Conservation (phyloP, 345 rosid species). For the Citrus sinensis region DVS_A1.0 CM039168.1:18898501-18899000, state of each 20-base stretch:
- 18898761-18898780: background rate
- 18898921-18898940: constrained; percentile 74
- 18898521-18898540: background rate
- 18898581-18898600: background rate
- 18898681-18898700: background rate
- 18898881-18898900: constrained; percentile 44
- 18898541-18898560: background rate
- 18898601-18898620: background rate
- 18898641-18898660: background rate
- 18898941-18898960: constrained; percentile 91
- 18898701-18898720: background rate
- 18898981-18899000: constrained; percentile 91
- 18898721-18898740: background rate
- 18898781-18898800: background rate
- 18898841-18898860: too few relatives aligned
- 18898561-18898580: background rate
- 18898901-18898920: constrained; percentile 43
- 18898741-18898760: background rate
- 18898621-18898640: background rate
- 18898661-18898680: background rate
- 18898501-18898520: background rate
- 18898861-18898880: background rate
- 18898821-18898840: too few relatives aligned
- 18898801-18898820: too few relatives aligned
- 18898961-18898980: constrained; percentile 92